These are phyloP conservation scores for Bruguiera gymnorhiza DNA, from an alignment of 345 rosid species.

Conservation along the genomic window DNA sequence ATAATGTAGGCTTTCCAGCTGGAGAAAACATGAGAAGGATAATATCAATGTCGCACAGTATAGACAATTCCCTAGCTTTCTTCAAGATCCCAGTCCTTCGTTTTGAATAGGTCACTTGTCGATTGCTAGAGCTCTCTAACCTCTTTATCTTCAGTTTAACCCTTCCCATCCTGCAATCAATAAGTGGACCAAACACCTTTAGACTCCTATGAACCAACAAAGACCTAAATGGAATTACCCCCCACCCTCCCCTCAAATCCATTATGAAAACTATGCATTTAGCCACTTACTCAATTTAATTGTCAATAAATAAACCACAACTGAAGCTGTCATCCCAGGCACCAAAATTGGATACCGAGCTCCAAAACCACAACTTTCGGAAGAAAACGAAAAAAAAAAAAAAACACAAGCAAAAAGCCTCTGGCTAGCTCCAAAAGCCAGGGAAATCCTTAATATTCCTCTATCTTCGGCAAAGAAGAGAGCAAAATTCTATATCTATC, in stretches of 20 bases:
- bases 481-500: no score
- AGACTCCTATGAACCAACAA: not conserved
- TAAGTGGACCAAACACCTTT: not conserved
- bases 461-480: no score
- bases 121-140: conserved; percentile 65
- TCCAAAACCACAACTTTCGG: conserved; percentile 3
- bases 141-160: conserved; percentile 85
- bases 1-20: conserved; percentile 60
- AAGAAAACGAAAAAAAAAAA: not conserved
- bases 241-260: not conserved
- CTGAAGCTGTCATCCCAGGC: conserved; percentile 37
- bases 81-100: conserved; percentile 75
- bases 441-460: not conserved
- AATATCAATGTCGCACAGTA: conserved; percentile 76
- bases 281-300: conserved; percentile 33
- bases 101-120: conserved; percentile 79
- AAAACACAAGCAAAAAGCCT: not conserved
- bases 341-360: conserved; percentile 13
- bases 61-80: conserved; percentile 86
- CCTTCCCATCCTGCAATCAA: conserved; percentile 69
- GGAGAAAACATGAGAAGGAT: conserved; percentile 91
- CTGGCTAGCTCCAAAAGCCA: not conserved
- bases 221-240: not conserved
- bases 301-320: conserved; percentile 14
- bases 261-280: not conserved